Conservation (phyloP, 2,329 filamentous ascomycete genomes). For the Cercospora brassicicola region DNA sequence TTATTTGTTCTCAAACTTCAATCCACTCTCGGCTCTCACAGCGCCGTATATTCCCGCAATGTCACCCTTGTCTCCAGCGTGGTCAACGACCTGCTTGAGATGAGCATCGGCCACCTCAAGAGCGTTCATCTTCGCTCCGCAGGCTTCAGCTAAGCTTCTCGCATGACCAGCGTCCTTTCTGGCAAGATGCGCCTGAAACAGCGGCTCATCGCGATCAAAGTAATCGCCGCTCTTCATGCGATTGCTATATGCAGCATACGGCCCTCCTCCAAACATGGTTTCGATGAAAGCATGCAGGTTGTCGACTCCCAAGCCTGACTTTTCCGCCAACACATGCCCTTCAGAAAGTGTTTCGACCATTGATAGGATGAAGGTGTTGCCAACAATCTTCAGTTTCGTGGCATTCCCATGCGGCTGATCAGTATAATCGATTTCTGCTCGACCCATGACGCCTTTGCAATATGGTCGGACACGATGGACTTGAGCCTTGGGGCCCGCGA, state of each 20-base stretch:
- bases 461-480: constrained; percentile 68
- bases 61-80: constrained; percentile 71
- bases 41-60: constrained; percentile 81
- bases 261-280: constrained; percentile 71
- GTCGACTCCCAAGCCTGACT: constrained; percentile 70
- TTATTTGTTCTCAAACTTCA: constrained; percentile 63
- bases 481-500: constrained; percentile 63
- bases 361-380: constrained; percentile 82
- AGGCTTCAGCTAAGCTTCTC: constrained; percentile 61
- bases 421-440: constrained; percentile 68
- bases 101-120: constrained; percentile 69
- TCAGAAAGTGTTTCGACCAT: constrained; percentile 80
- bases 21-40: constrained; percentile 69
- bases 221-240: constrained; percentile 77
- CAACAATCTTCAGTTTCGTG: constrained; percentile 74
- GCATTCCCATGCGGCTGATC: constrained; percentile 68
- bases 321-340: constrained; percentile 76
- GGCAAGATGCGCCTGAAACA: constrained; percentile 80
- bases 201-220: constrained; percentile 70
- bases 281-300: constrained; percentile 71
- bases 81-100: constrained; percentile 66
- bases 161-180: constrained; percentile 81
- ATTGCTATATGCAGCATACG: constrained; percentile 71
- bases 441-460: constrained; percentile 70
- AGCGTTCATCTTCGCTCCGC: constrained; percentile 63